Base-by-base conservation (phyloP, 441 rosid species). In the Geranium incanum region DNA sequence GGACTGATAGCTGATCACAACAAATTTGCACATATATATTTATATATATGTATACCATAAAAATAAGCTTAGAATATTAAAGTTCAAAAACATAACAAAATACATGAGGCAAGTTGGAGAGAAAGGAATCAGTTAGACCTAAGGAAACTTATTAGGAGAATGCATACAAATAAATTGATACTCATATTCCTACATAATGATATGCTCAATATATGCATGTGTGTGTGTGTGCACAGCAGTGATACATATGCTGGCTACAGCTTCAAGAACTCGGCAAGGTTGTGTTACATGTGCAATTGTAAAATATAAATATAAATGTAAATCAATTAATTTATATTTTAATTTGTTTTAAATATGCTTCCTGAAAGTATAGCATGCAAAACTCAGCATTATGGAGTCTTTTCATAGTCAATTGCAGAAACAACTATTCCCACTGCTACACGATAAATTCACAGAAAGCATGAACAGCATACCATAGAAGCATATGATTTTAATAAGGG, bases 401-500 rank as follows among this genome's bases (percentile, higher is more conserved):
- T 28, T 62, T 60, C 19, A 48, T 37, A 37, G 3, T 28, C 4
- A 11, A 69, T 21, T 60, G 36, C 21, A 60, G 65, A 60, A 69
- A 69, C n/a, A 15, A 41, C 68, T 57, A n/a, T 57, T 16, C 4
- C 12, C 57, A n/a, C 15, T 36, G n/a, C 3, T 9, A 65, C 52
- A 52, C 3, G 23, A 67, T 4, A 73, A 69, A 41, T 13, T 16
- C 43, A 2, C 19, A 28, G 64, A 60, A 9, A 57, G 71, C 52
- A 45, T 62, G 41, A 62, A 4, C 16, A 12, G 33, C 85, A 59
- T 88, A 95, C 99, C 96, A 89, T 82, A 60, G 98, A 90, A 68
- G 96, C 91, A 71, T 89, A 91, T 16, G 86, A 80, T 80, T 84
- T 89, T 68, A 91, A 16, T 74, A 88, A 64, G 19, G 99, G 99